Conservation (phyloP, 23 red algal genomes). For the Gracilaria gracilis region DNA sequence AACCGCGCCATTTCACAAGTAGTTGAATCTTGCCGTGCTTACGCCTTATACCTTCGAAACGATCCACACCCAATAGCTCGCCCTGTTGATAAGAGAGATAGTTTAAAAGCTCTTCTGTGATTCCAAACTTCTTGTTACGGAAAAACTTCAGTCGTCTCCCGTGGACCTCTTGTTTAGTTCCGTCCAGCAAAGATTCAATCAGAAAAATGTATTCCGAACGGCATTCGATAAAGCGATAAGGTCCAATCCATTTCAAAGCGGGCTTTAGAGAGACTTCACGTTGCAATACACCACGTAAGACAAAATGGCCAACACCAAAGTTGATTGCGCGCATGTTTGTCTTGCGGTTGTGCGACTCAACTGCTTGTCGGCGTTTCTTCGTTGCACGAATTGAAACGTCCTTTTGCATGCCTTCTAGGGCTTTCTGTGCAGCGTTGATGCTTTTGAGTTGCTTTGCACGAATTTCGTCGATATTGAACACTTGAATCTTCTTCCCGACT, state of each 20-base stretch:
- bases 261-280: background rate
- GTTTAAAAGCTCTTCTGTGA: background rate
- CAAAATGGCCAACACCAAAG: conserved; percentile 1
- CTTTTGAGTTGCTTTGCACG: background rate
- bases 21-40: background rate
- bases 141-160: conserved; percentile 2
- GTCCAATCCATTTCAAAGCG: conserved; percentile 38
- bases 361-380: background rate
- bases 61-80: conserved; percentile 6
- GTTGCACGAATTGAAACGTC: background rate
- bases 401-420: background rate
- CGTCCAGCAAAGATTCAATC: background rate
- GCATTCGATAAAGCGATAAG: background rate
- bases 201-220: too few relatives aligned
- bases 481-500: too few relatives aligned
- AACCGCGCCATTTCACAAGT: conserved; percentile 31
- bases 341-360: conserved; percentile 32
- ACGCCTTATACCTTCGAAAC: background rate
- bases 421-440: background rate
- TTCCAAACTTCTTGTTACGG: too few relatives aligned
- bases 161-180: background rate
- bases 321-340: conserved; percentile 1
- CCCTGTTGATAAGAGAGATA: conserved; percentile 1
- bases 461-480: background rate
- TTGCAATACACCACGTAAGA: background rate